Percentiles rank a stretch among this genome's conserved stretches.
These are phyloP conservation scores for Raddia distichophylla DNA, from an alignment of 176 grass and related monocot species.

Conservation along the genomic window DNA sequence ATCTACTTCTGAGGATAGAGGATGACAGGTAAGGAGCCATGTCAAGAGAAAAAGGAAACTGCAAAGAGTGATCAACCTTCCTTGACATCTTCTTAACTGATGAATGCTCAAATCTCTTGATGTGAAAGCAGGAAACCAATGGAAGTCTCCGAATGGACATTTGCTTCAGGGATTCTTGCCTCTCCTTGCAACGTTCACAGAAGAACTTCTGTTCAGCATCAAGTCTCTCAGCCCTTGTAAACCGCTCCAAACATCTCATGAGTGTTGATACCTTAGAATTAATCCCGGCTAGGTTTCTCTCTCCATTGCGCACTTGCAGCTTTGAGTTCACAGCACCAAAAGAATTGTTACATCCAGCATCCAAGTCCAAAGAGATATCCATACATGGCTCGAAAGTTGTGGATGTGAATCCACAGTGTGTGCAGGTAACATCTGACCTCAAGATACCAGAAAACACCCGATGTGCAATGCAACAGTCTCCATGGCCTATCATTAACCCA, in stretches of 20 bases:
- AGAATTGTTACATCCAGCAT: constrained; percentile 50
- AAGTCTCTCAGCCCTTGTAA: constrained; percentile 93
- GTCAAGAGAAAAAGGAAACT: constrained; percentile 93
- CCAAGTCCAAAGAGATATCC: constrained; percentile 88
- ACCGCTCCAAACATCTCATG: constrained; percentile 91
- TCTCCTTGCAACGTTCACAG: constrained; percentile 89
- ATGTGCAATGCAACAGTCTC: constrained; percentile 97
- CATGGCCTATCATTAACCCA: constrained; percentile 56
- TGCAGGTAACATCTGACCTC: constrained; percentile 97
- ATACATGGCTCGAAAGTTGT: constrained; percentile 98
- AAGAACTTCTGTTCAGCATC: constrained; percentile 94
- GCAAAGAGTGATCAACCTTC: constrained; percentile 87
- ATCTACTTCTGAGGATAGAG: constrained; percentile 84
- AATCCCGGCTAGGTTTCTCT: constrained; percentile 40
- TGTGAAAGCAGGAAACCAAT: constrained; percentile 89
- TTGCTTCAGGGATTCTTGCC: constrained; percentile 93
- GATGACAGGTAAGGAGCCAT: constrained; percentile 90
- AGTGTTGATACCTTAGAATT: constrained; percentile 64
- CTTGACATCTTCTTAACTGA: constrained; percentile 76
- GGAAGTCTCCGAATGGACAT: constrained; percentile 99
- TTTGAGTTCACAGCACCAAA: constrained; percentile 45
- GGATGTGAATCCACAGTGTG: constrained; percentile 91
- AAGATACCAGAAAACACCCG: constrained; percentile 91
- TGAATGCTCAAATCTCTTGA: constrained; percentile 95
- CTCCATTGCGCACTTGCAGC: constrained; percentile 52